Percentiles rank a stretch among this genome's conserved stretches.
phyloP scores from a whole-genome alignment of 306 rosid species.

The Acacia melanoxylon region DNA sequence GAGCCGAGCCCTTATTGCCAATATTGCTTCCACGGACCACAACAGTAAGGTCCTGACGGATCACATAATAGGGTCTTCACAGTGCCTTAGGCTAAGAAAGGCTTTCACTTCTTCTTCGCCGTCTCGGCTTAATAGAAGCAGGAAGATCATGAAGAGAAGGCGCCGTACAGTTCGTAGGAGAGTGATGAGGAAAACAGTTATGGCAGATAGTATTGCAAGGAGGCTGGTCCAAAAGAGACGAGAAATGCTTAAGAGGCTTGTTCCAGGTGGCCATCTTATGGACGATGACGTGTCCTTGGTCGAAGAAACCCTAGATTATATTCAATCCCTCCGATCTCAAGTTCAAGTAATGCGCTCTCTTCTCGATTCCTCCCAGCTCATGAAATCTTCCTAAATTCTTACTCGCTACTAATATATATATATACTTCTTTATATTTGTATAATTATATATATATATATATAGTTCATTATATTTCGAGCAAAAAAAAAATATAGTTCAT shows the following conservation, averaged over 20 bases:
- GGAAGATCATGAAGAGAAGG: conserved; percentile 47
- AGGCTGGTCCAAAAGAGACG: conserved; percentile 46
- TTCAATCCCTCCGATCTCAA: conserved; percentile 64
- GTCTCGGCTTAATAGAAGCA: conserved; percentile 24
- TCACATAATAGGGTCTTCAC: conserved; percentile 25
- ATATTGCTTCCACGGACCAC: conserved; percentile 33
- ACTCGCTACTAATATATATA: neutral
- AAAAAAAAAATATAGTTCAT: no score
- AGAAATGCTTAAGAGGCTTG: conserved; percentile 48
- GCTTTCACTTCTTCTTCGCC: conserved; percentile 2
- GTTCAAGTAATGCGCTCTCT: conserved; percentile 78
- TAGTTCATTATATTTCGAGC: no score
- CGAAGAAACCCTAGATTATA: conserved; percentile 88
- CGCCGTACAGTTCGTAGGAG: conserved; percentile 23
- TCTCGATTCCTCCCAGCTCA: conserved; percentile 33
- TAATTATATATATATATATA: neutral
- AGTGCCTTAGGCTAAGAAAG: conserved; percentile 17
- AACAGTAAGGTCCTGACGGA: conserved; percentile 20
- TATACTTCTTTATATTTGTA: neutral
- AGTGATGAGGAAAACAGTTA: neutral
- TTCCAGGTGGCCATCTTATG: conserved; percentile 79
- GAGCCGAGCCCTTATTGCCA: conserved; percentile 64
- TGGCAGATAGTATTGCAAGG: neutral
- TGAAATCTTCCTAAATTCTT: neutral
- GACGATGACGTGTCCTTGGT: conserved; percentile 58